Conservation (phyloP, 1,139 yeast genomes). For the Zygosaccharomyces pseudobailii region DNA sequence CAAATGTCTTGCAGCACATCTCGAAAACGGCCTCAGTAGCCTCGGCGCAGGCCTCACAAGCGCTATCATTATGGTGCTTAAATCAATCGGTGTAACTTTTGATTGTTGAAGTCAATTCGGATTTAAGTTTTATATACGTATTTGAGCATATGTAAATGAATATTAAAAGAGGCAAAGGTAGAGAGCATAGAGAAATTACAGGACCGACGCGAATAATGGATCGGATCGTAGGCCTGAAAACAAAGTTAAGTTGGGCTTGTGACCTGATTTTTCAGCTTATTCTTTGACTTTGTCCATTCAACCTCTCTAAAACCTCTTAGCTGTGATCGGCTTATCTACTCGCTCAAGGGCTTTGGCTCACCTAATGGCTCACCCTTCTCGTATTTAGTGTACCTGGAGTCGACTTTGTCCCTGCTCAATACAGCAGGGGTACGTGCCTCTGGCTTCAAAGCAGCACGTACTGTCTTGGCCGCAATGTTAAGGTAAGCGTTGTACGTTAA, state of each 20-base stretch:
- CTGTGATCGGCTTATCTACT: background rate
- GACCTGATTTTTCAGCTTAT: background rate
- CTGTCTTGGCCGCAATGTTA: constrained; percentile 84
- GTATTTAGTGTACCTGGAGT: constrained; percentile 69
- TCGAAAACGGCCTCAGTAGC: constrained; percentile 1
- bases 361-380: constrained; percentile 54
- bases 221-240: too few species aligned
- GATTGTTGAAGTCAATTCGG: background rate
- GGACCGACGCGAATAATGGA: too few species aligned
- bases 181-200: background rate
- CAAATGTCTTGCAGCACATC: background rate
- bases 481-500: constrained; percentile 82
- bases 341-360: constrained; percentile 33
- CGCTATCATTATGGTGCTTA: background rate
- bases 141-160: constrained; percentile 4
- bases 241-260: too few species aligned
- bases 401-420: constrained; percentile 63
- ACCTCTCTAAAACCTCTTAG: background rate
- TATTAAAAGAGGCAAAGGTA: background rate
- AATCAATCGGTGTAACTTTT: background rate
- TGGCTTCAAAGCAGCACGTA: constrained; percentile 85
- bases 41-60: constrained; percentile 2
- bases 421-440: constrained; percentile 75
- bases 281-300: background rate
- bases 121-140: constrained; percentile 1